A percentile compares a stretch with the other conserved stretches of the same genome.
Conservation (phyloP, 768 basidiomycete species). For the Podaxis rugospora region DNA sequence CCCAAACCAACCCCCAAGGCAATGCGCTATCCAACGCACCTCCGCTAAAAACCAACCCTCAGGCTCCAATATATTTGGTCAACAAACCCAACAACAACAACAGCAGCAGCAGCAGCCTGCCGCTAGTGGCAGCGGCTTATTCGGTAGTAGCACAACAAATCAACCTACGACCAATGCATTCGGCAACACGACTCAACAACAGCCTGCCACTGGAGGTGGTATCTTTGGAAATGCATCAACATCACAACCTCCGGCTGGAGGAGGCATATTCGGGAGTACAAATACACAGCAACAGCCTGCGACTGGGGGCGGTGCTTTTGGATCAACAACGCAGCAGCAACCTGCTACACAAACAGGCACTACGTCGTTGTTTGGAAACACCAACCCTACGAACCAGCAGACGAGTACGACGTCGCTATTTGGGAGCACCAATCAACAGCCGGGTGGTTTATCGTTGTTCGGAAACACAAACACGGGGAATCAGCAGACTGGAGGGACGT, state of each 20-base stretch:
- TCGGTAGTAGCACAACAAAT: conserved; percentile 11
- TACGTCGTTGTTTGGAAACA: conserved; percentile 18
- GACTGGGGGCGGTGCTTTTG: conserved; percentile 28
- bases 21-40: conserved; percentile 11
- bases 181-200: conserved; percentile 15
- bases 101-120: conserved; percentile 8
- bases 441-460: neutral
- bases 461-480: neutral
- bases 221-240: conserved; percentile 28
- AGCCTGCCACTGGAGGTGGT: conserved; percentile 18
- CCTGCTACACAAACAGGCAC: conserved; percentile 22
- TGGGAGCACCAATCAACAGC: neutral
- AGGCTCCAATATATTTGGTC: conserved; percentile 21
- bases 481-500: neutral
- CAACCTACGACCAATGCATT: conserved; percentile 18
- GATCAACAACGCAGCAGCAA: conserved; percentile 27
- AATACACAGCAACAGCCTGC: conserved; percentile 17
- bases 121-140: conserved; percentile 8
- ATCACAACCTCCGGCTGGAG: conserved; percentile 19
- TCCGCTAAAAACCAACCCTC: conserved; percentile 14
- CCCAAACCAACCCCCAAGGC: conserved; percentile 21
- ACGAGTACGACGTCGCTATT: neutral
- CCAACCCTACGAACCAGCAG: neutral
- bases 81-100: conserved; percentile 14
- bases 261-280: conserved; percentile 29